Percentiles rank a stretch among this genome's conserved stretches.
phyloP scores from a whole-genome alignment of 225 moss, liverwort and hornwort species.

The Anthoceros angustus region DNA sequence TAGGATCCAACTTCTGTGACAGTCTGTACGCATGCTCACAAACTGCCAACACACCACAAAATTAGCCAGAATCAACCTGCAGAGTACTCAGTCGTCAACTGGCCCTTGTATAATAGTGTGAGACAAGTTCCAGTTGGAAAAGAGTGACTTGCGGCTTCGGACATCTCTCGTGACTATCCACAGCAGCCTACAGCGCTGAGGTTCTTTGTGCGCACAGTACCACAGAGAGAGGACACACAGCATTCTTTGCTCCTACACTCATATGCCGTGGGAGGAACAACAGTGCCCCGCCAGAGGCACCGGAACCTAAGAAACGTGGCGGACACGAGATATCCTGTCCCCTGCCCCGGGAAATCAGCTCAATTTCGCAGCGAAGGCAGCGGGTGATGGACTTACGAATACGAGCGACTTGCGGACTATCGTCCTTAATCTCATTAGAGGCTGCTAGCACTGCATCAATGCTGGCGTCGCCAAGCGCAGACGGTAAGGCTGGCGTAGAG shows the following conservation, averaged over 20 bases:
- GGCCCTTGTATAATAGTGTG: not conserved
- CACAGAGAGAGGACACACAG: no score
- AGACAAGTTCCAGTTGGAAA: not conserved
- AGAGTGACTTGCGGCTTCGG: no score
- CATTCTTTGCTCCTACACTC: no score
- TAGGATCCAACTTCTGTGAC: conserved; percentile 35
- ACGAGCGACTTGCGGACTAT: conserved; percentile 27
- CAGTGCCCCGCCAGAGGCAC: no score
- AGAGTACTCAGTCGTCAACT: not conserved
- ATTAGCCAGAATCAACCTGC: not conserved
- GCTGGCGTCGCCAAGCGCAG: conserved; percentile 38
- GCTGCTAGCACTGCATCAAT: conserved; percentile 49
- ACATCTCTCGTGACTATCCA: no score
- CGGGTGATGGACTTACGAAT: conserved; percentile 25
- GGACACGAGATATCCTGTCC: not conserved
- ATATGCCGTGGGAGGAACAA: no score
- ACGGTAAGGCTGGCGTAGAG: conserved; percentile 35
- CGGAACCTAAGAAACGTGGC: not conserved
- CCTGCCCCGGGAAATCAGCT: not conserved
- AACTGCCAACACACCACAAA: conserved; percentile 14
- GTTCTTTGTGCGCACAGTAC: no score
- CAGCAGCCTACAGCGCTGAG: no score
- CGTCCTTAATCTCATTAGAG: conserved; percentile 33
- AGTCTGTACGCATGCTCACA: conserved; percentile 41
- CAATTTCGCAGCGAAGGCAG: not conserved